These are phyloP conservation scores for Aspergillus coremiiformis DNA, from an alignment of 495 filamentous ascomycete species.

Conservation along the genomic window DNA sequence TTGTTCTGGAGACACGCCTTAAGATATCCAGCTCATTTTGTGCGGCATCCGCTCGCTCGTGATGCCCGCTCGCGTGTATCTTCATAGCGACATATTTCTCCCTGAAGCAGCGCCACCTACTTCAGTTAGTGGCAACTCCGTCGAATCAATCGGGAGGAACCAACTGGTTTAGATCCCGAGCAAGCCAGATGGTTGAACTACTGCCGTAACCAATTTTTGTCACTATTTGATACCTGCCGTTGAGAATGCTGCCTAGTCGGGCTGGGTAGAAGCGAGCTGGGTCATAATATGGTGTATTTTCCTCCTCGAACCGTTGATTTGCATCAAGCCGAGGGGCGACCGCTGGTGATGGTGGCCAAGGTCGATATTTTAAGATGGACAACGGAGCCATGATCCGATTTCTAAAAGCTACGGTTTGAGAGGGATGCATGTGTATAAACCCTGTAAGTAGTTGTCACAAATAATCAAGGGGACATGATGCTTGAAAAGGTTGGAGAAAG, in stretches of 20 bases:
- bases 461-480: too few relatives aligned
- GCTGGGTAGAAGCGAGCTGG: conserved; percentile 29
- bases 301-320: conserved; percentile 29
- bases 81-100: conserved; percentile 32
- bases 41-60: conserved; percentile 11
- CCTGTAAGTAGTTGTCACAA: too few relatives aligned
- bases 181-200: conserved; percentile 34
- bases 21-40: conserved; percentile 16
- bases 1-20: conserved; percentile 10
- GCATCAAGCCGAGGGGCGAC: conserved; percentile 1
- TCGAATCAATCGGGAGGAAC: not conserved
- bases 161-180: conserved; percentile 25
- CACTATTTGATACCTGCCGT: conserved; percentile 30
- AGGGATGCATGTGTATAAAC: too few relatives aligned
- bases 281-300: conserved; percentile 28
- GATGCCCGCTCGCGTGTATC: conserved; percentile 17
- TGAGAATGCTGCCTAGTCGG: conserved; percentile 27
- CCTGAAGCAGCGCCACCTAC: conserved; percentile 24
- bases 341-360: conserved; percentile 9
- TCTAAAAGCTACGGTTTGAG: too few relatives aligned
- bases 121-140: conserved; percentile 1
- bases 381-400: not conserved
- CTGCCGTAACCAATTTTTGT: conserved; percentile 35
- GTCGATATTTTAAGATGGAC: too few relatives aligned
- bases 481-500: too few relatives aligned